These are phyloP conservation scores for Salix udensis DNA, from an alignment of 345 rosid species.

Conservation along the genomic window DNA sequence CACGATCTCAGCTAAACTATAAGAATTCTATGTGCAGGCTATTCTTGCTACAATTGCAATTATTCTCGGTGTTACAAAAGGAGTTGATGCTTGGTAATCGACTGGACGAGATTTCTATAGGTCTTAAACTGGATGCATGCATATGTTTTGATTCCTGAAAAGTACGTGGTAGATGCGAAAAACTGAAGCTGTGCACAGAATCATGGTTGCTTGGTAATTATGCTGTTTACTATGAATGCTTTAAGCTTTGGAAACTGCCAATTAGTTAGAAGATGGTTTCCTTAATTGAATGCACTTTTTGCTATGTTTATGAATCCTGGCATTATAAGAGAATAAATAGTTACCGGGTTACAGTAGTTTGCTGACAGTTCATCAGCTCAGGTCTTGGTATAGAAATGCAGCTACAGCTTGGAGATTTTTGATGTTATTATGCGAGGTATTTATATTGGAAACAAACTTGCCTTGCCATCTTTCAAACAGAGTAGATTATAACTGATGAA, in stretches of 20 bases:
- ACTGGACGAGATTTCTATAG: neutral
- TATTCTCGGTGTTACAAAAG: constrained; percentile 62
- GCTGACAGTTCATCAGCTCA: neutral
- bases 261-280: neutral
- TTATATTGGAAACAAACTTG: no score
- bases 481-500: no score
- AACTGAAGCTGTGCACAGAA: neutral
- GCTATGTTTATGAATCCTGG: neutral
- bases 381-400: neutral
- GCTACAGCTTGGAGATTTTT: neutral
- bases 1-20: neutral
- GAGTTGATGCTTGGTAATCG: constrained; percentile 48
- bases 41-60: constrained; percentile 65
- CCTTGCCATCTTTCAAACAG: no score
- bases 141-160: neutral
- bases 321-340: neutral
- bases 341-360: neutral
- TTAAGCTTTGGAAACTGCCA: neutral
- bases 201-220: neutral
- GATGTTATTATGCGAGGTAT: no score
- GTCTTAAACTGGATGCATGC: neutral
- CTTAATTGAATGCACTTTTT: neutral
- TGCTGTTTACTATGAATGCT: neutral
- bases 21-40: constrained; percentile 49
- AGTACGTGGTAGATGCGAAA: neutral